phyloP scores from a whole-genome alignment of 495 filamentous ascomycete species.

The Aspergillus ostianus region DNA sequence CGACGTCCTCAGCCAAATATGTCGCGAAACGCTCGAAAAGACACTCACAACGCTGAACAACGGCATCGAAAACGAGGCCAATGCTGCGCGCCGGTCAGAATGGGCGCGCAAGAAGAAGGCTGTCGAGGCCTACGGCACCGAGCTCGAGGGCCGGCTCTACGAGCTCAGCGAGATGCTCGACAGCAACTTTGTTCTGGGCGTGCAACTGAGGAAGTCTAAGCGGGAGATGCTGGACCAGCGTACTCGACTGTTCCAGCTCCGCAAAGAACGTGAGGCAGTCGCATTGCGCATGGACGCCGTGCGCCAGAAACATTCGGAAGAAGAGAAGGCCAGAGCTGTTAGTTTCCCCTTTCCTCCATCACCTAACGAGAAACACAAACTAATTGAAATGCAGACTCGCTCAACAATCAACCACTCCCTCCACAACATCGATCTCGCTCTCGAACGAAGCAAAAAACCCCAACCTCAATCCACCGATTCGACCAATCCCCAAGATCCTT shows the following conservation, averaged over 20 bases:
- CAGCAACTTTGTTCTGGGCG: slow-evolving; percentile 60
- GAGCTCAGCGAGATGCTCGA: slow-evolving; percentile 56
- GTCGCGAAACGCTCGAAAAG: slow-evolving; percentile 63
- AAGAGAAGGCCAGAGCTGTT: slow-evolving; percentile 40
- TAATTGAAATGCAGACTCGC: slow-evolving; percentile 26
- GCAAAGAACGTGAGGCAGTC: slow-evolving; percentile 63
- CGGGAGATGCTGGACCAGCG: slow-evolving; percentile 64
- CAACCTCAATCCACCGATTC: background rate
- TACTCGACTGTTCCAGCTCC: slow-evolving; percentile 60
- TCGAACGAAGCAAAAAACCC: slow-evolving; percentile 42
- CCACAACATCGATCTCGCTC: slow-evolving; percentile 43
- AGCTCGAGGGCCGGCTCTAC: slow-evolving; percentile 62
- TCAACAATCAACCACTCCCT: slow-evolving; percentile 47
- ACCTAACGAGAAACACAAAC: background rate
- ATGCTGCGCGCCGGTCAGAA: slow-evolving; percentile 44
- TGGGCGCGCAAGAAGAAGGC: slow-evolving; percentile 60
- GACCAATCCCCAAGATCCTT: no score
- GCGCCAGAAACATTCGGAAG: slow-evolving; percentile 53
- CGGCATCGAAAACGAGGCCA: slow-evolving; percentile 38
- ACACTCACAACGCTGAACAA: slow-evolving; percentile 41
- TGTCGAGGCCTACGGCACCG: slow-evolving; percentile 66
- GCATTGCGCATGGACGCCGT: slow-evolving; percentile 69
- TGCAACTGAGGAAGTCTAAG: slow-evolving; percentile 60
- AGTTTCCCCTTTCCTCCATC: slow-evolving; percentile 7
- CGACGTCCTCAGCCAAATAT: slow-evolving; percentile 68